phyloP scores from a whole-genome alignment of 352 stramenopile species.

The Thalassiosira oceanica region DNA sequence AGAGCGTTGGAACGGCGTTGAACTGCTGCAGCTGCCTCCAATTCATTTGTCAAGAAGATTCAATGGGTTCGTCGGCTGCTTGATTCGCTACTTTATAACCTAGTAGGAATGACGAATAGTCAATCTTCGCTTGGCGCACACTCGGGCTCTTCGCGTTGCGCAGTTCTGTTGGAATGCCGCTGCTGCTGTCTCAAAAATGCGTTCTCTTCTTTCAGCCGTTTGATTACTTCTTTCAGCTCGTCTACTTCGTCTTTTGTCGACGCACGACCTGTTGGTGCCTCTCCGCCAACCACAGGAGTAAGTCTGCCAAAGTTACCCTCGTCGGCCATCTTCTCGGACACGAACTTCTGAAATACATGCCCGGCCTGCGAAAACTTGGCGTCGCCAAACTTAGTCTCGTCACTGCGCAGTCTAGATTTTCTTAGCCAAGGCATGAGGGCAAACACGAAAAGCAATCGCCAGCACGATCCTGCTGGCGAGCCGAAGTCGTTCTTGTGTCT shows the following conservation, averaged over 20 bases:
- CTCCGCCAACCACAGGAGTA: no score
- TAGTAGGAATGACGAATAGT: neutral
- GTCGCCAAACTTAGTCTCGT: neutral
- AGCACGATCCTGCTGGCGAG: slow-evolving; percentile 18
- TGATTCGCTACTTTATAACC: slow-evolving; percentile 10
- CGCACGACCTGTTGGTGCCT: no score
- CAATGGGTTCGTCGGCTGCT: slow-evolving; percentile 17
- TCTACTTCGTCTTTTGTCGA: no score
- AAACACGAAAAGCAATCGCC: slow-evolving; percentile 48
- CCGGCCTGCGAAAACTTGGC: neutral
- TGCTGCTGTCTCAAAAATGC: no score
- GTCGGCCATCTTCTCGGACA: no score
- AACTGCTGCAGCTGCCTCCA: slow-evolving; percentile 14
- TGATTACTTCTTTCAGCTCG: no score
- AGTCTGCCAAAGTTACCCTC: no score
- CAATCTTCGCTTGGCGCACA: neutral
- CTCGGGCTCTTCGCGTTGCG: no score
- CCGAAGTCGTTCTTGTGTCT: slow-evolving; percentile 18
- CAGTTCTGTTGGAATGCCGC: no score
- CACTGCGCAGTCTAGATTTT: slow-evolving; percentile 27
- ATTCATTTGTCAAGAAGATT: slow-evolving; percentile 40
- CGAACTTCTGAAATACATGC: neutral
- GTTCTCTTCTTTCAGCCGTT: neutral
- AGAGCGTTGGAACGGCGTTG: slow-evolving; percentile 40
- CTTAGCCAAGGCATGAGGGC: slow-evolving; percentile 50